Evolutionary conservation across 2,329 filamentous ascomycete genomes (phyloP).

Genomic region (Hypoxylon sp.): DNA sequence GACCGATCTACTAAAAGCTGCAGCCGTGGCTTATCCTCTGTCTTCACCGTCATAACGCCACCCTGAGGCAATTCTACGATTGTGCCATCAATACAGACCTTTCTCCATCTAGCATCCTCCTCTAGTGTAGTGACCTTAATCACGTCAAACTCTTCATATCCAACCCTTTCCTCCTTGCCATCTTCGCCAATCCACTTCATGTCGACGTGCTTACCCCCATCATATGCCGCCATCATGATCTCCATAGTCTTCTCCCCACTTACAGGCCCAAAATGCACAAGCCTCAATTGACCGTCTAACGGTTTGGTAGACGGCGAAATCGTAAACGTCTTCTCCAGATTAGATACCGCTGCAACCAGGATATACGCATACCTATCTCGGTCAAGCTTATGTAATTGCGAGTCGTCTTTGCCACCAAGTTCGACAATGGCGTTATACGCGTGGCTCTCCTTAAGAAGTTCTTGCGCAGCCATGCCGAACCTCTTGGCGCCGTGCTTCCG

Average conservation of each 20-base stretch:
- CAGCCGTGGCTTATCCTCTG: constrained; percentile 59
- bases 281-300: constrained; percentile 76
- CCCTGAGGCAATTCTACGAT: constrained; percentile 80
- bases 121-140: constrained; percentile 77
- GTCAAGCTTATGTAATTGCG: constrained; percentile 45
- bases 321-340: constrained; percentile 83
- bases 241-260: constrained; percentile 77
- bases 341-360: constrained; percentile 80
- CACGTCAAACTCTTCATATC: constrained; percentile 78
- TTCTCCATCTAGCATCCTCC: constrained; percentile 79
- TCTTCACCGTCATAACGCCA: constrained; percentile 77
- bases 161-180: constrained; percentile 65
- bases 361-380: constrained; percentile 77
- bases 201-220: constrained; percentile 67
- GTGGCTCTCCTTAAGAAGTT: constrained; percentile 72
- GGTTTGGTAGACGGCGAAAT: constrained; percentile 82
- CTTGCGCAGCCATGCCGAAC: constrained; percentile 86
- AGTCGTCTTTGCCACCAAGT: constrained; percentile 40
- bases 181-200: constrained; percentile 58
- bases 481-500: constrained; percentile 81
- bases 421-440: constrained; percentile 62
- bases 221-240: constrained; percentile 77
- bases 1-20: constrained; percentile 59
- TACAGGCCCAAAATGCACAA: constrained; percentile 81
- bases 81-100: constrained; percentile 92